A percentile compares a stretch with the other conserved stretches of the same genome.
Conservation (phyloP, 495 filamentous ascomycete species). For the Penicillium cosmopolitanum region DNA sequence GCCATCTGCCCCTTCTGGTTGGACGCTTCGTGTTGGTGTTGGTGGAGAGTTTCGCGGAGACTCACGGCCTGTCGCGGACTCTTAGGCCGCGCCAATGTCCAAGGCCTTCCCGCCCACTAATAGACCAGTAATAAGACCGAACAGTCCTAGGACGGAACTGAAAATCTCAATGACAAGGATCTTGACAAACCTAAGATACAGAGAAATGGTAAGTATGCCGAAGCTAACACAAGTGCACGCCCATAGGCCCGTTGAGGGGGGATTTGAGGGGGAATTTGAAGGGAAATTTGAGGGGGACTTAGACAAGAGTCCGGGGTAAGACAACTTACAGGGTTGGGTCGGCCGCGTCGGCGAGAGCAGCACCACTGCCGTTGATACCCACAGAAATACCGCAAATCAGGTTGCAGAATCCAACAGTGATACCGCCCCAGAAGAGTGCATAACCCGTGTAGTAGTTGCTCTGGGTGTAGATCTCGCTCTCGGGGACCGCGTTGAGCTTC, state of each 20-base stretch:
- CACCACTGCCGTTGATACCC: conserved; percentile 96
- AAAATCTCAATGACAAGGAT: conserved; percentile 99
- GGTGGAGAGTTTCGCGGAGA: conserved; percentile 1
- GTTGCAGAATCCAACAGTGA: conserved; percentile 94
- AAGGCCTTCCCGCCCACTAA: conserved; percentile 79
- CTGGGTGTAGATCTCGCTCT: conserved; percentile 59
- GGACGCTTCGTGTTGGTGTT: conserved; percentile 2
- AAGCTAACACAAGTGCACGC: conserved; percentile 3
- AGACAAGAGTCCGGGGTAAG: conserved; percentile 6
- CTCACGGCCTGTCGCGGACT: not conserved
- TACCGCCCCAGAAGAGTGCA: conserved; percentile 92
- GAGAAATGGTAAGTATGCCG: conserved; percentile 11
- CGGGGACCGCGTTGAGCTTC: conserved; percentile 65
- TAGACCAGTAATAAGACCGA: conserved; percentile 93
- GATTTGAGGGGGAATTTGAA: not conserved
- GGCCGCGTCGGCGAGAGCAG: conserved; percentile 93
- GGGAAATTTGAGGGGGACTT: not conserved
- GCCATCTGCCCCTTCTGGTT: conserved; percentile 7
- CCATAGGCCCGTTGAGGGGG: not conserved
- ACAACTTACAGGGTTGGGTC: conserved; percentile 81
- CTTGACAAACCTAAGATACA: conserved; percentile 83
- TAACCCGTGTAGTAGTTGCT: conserved; percentile 92
- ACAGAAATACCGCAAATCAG: conserved; percentile 95
- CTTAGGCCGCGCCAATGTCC: conserved; percentile 64
- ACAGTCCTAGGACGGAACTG: conserved; percentile 96